A percentile compares a stretch with the other conserved stretches of the same genome.
These are phyloP conservation scores for Solanum chacoense DNA, from an alignment of 305 asterid species.

Conservation along the genomic window DNA sequence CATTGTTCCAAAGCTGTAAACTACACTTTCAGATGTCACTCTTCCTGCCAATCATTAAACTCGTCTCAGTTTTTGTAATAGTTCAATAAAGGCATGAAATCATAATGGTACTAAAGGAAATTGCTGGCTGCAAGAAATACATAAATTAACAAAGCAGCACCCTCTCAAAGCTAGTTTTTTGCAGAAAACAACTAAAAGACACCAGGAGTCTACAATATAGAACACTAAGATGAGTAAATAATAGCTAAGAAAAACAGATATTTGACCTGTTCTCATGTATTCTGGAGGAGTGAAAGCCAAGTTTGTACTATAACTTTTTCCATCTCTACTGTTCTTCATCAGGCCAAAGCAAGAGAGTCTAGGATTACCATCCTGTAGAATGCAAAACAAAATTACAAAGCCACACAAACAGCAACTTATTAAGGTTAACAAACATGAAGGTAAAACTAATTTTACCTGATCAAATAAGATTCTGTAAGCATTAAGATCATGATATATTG, in stretches of 20 bases:
- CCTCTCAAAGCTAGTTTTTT: neutral
- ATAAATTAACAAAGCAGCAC: neutral
- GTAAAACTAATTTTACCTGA: slow-evolving; percentile 34
- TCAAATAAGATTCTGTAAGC: slow-evolving; percentile 85
- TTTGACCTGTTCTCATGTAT: slow-evolving; percentile 68
- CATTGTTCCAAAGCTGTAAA: slow-evolving; percentile 89
- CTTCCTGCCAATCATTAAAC: slow-evolving; percentile 41
- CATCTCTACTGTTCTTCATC: slow-evolving; percentile 88
- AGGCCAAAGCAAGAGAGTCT: slow-evolving; percentile 88
- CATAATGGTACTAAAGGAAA: neutral
- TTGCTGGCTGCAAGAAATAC: neutral
- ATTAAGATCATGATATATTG: slow-evolving; percentile 84
- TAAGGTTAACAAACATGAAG: neutral
- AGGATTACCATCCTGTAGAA: slow-evolving; percentile 66
- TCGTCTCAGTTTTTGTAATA: neutral
- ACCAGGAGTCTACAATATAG: neutral
- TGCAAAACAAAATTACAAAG: neutral
- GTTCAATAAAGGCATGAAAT: neutral
- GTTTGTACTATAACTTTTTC: slow-evolving; percentile 85
- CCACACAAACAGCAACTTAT: neutral
- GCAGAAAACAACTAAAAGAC: neutral
- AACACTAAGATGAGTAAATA: neutral
- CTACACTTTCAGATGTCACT: slow-evolving; percentile 80
- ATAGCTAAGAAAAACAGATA: neutral
- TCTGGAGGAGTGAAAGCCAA: slow-evolving; percentile 92